A percentile compares a stretch with the other conserved stretches of the same genome.
Conservation (phyloP, 768 basidiomycete genomes). For the Tricholomella constricta region DNA sequence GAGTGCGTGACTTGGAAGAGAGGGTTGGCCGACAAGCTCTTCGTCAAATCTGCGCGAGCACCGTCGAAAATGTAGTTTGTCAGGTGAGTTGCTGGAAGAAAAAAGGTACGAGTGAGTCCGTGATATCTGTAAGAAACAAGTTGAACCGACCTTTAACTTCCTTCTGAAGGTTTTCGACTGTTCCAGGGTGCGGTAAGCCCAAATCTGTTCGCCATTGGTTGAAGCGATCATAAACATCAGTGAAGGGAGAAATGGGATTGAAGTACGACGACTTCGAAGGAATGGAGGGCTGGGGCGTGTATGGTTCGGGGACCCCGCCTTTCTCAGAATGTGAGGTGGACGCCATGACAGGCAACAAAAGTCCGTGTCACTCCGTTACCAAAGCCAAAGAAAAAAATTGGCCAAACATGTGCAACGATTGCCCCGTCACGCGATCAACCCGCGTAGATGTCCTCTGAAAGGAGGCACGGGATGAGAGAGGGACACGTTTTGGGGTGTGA, state of each 20-base stretch:
- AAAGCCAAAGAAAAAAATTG: conserved; percentile 36
- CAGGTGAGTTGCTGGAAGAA: conserved; percentile 76
- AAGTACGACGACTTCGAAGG: conserved; percentile 38
- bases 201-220: conserved; percentile 80
- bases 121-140: not conserved
- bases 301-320: conserved; percentile 38
- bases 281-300: conserved; percentile 35
- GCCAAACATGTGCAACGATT: conserved; percentile 35
- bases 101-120: conserved; percentile 8
- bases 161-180: conserved; percentile 89
- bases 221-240: conserved; percentile 70
- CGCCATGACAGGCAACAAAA: conserved; percentile 41
- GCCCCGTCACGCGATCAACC: conserved; percentile 10
- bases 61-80: conserved; percentile 98
- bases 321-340: conserved; percentile 46
- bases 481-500: too few relatives aligned
- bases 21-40: conserved; percentile 90
- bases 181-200: conserved; percentile 88
- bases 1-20: conserved; percentile 98
- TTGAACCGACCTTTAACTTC: conserved; percentile 79
- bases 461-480: too few relatives aligned
- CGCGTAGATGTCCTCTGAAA: too few relatives aligned
- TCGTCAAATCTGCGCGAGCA: conserved; percentile 93
- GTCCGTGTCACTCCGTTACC: conserved; percentile 28
- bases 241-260: conserved; percentile 58